A percentile compares a stretch with the other conserved stretches of the same genome.
Evolutionary conservation across 805 yeast genomes (phyloP).

Genomic region (Metschnikowia kofuensis): DNA sequence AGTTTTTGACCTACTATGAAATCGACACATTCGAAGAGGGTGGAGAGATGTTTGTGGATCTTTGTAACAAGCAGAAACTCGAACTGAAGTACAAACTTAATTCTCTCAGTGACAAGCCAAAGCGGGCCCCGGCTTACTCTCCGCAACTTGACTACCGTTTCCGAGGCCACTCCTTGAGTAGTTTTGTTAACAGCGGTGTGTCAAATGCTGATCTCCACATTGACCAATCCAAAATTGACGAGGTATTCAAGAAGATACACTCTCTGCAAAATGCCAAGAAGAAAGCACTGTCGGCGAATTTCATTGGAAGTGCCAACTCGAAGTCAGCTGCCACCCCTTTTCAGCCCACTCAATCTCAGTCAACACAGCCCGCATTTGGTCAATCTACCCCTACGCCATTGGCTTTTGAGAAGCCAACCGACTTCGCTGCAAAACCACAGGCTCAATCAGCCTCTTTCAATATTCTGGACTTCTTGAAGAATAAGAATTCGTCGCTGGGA

Average conservation of each 20-base stretch:
- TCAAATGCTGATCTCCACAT: conserved; percentile 27
- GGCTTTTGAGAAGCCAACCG: background rate
- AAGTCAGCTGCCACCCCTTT: background rate
- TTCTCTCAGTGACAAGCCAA: conserved; percentile 38
- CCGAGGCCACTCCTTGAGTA: conserved; percentile 21
- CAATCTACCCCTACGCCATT: background rate
- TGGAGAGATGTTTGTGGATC: conserved; percentile 33
- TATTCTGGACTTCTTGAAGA: conserved; percentile 4
- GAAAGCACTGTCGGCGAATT: background rate
- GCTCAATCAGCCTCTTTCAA: conserved; percentile 1
- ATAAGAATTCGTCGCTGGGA: background rate
- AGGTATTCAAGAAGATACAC: background rate
- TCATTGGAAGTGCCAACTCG: background rate
- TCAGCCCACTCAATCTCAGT: background rate
- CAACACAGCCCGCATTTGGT: background rate
- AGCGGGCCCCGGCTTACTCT: conserved; percentile 34
- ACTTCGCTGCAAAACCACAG: background rate
- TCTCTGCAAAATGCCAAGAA: background rate
- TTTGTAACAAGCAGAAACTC: conserved; percentile 41
- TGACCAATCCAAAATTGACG: background rate
- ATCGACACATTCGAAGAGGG: conserved; percentile 39
- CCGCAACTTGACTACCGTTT: conserved; percentile 28
- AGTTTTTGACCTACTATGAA: conserved; percentile 64
- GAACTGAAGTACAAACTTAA: conserved; percentile 38
- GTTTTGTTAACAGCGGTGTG: conserved; percentile 34